phyloP scores from a whole-genome alignment of 2,329 filamentous ascomycete species.

The Hypoxylon rubiginosum region DNA sequence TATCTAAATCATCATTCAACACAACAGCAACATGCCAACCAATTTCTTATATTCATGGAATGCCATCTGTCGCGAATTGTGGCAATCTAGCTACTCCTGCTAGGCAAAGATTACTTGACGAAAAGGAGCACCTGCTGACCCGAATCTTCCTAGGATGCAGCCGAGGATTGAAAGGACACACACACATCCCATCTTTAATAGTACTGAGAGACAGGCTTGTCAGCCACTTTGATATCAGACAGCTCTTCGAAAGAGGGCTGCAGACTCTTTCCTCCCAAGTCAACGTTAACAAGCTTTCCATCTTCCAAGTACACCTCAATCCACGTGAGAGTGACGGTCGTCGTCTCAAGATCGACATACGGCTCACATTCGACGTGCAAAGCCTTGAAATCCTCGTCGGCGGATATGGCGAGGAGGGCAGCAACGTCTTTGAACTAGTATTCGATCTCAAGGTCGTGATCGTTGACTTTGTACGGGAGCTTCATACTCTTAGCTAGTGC shows the following conservation, averaged over 20 bases:
- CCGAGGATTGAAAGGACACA: too few species aligned
- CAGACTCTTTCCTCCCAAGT: constrained; percentile 23
- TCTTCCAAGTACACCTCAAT: constrained; percentile 39
- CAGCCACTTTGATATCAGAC: constrained; percentile 30
- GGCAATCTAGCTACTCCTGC: too few species aligned
- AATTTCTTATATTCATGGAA: too few species aligned
- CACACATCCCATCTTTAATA: constrained; percentile 1
- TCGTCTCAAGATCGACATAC: constrained; percentile 22
- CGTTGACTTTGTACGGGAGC: constrained; percentile 27
- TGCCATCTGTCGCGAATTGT: too few species aligned
- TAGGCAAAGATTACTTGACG: too few species aligned
- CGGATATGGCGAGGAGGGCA: constrained; percentile 28
- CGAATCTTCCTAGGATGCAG: too few species aligned
- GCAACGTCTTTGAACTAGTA: constrained; percentile 40
- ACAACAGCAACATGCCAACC: too few species aligned
- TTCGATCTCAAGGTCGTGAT: constrained; percentile 37
- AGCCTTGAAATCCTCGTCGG: constrained; percentile 35
- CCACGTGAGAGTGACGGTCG: constrained; percentile 26
- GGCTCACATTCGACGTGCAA: constrained; percentile 32
- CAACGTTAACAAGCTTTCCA: constrained; percentile 31
- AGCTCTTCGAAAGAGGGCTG: constrained; percentile 33
- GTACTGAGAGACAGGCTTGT: constrained; percentile 25
- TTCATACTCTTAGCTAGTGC: constrained; percentile 33
- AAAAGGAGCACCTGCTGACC: too few species aligned
- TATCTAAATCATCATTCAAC: too few species aligned